A percentile compares a stretch with the other conserved stretches of the same genome.
Conservation (phyloP, 2,329 filamentous ascomycete genomes). For the Aspergillus sp. region DNA sequence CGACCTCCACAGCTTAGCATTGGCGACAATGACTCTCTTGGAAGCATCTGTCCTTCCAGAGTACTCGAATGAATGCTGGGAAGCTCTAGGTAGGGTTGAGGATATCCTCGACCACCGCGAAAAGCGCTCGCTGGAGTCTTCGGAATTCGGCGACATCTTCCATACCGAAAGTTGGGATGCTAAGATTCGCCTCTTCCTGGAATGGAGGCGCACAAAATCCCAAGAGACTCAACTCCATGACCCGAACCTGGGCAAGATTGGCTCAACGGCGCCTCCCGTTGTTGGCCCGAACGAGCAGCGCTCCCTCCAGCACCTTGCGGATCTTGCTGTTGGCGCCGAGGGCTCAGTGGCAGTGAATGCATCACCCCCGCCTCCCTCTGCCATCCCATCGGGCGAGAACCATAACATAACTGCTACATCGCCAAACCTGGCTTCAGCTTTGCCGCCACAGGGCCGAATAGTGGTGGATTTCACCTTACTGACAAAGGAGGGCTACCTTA, state of each 20-base stretch:
- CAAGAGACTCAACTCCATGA: conserved; percentile 34
- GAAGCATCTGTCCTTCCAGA: conserved; percentile 44
- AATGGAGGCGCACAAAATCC: conserved; percentile 36
- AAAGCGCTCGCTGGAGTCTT: conserved; percentile 26
- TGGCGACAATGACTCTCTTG: conserved; percentile 44
- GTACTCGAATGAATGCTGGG: conserved; percentile 40
- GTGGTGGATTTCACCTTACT: conserved; percentile 43
- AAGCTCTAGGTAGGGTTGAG: conserved; percentile 52
- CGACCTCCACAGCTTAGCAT: conserved; percentile 41
- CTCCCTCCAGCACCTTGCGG: conserved; percentile 45
- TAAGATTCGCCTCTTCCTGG: conserved; percentile 42
- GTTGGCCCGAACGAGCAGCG: conserved; percentile 45
- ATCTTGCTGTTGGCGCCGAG: conserved; percentile 45
- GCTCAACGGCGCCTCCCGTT: conserved; percentile 29
- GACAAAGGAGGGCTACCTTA: conserved; percentile 43
- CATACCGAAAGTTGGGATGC: conserved; percentile 41
- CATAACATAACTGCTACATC: conserved; percentile 23
- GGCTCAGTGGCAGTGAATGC: conserved; percentile 34
- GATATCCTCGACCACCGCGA: conserved; percentile 49
- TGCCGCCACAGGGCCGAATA: conserved; percentile 30
- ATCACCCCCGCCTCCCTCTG: conserved; percentile 28
- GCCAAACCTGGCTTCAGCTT: conserved; percentile 25
- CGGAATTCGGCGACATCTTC: conserved; percentile 42
- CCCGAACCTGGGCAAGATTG: conserved; percentile 18
- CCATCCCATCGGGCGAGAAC: conserved; percentile 24